Evolutionary conservation across 2,329 filamentous ascomycete genomes (phyloP), one percentile per base, ranked within the genome.

Genomic region (Emericellopsis atlantica): DNA sequence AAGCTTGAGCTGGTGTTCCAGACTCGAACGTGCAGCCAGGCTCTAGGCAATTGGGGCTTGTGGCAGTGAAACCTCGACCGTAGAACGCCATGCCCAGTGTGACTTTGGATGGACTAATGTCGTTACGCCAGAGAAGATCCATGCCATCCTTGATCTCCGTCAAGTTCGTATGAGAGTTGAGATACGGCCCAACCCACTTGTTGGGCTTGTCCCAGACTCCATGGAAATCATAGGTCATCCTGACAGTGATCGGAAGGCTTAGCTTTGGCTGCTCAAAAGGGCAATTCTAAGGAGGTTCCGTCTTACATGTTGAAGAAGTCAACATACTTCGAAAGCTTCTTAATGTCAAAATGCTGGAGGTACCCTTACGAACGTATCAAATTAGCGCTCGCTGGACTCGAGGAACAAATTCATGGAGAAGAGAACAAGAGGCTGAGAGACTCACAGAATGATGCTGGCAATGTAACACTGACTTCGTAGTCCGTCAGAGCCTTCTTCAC

Each of bases 111-210:
- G 70, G 56, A 1, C 53, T 46, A 2, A 75, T 50, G 18, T 60
- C 48, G 24, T 57, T 61, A 3, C 65, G 54, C 66, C 69, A 72
- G 5, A 73, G 49, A 0, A 72, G 59, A 4, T 69, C 58, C 0
- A 68, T 37, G 0, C 56, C 55, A 1, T 46, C 23, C 5, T 63
- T 52, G 15, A 70, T 70, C 48, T 72, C 66, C 2, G 65, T 67
- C 0, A 71, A 41, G 45, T 72, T 69, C 1, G 67, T 67, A 44
- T 72, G 67, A 1, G 51, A 45, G 10, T 52, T 46, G n/a, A 64
- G 46, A 9, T 48, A 46, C 1, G 48, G 32, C 2, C 58, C 58
- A 9, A 46, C 49, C n/a, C n/a, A n/a, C 5, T 5, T 5, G 45
- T 54, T 51, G 0, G 43, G 16, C 1, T 34, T 9, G 43, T 66